Evolutionary conservation across 768 basidiomycete species (phyloP).

Genomic region (Udeniomyces megalosporus): DNA sequence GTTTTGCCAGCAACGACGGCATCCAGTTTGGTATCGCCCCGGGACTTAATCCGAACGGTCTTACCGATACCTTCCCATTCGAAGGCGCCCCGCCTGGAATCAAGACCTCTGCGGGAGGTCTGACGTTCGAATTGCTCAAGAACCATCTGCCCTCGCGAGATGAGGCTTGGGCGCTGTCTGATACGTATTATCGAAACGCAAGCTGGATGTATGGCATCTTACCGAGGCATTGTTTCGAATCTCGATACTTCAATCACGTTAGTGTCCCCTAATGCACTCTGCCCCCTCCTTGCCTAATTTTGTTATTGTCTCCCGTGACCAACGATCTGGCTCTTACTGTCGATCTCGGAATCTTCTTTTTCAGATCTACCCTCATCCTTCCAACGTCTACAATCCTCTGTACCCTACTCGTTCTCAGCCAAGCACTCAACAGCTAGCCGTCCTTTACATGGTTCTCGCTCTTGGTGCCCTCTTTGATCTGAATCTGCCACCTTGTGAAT

Average conservation of each 20-base stretch:
- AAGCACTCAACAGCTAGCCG: slow-evolving; percentile 39
- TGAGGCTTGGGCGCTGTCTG: not conserved
- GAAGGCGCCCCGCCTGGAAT: not conserved
- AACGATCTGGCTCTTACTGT: not conserved
- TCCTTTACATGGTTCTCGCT: slow-evolving; percentile 52
- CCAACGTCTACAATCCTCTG: not conserved
- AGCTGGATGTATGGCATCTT: slow-evolving; percentile 3
- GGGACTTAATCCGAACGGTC: not conserved
- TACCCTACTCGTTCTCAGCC: not conserved
- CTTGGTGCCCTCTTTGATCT: slow-evolving; percentile 50
- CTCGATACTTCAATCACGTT: not conserved
- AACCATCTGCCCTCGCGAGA: not conserved
- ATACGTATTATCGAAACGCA: slow-evolving; percentile 1
- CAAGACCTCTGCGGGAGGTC: not conserved
- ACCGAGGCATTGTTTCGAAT: not conserved
- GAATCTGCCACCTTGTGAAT: slow-evolving; percentile 24
- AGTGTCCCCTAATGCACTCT: no score
- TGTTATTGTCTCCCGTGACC: no score
- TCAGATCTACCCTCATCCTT: no score
- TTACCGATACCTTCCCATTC: not conserved
- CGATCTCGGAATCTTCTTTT: no score
- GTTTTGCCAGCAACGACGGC: not conserved
- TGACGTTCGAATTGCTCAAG: not conserved
- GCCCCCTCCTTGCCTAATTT: no score
- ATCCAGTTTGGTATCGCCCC: not conserved